Base-by-base conservation (phyloP, 2,329 filamentous ascomycete species). In the Alternaria tenuissima region DNA sequence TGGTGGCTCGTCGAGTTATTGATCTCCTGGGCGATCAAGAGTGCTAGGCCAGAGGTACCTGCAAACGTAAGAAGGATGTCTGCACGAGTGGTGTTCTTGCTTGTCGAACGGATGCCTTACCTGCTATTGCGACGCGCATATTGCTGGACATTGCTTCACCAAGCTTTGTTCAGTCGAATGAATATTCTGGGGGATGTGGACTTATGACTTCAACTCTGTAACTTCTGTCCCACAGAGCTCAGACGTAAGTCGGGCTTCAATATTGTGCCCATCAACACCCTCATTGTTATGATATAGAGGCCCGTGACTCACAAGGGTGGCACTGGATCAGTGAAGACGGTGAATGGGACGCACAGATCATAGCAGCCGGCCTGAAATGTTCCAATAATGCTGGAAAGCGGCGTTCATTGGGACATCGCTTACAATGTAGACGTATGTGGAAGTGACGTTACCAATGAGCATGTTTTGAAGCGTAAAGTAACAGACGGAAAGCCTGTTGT, bases 1-100 rank as follows among this genome's bases (percentile, higher is more conserved):
- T 88, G 85, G 76, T 93, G 88, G 47, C 86, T 87, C 36, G 87
- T 90, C 53, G 87, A 83, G 26, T 81, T 78, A 30, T 86, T 84
- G 32, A 93, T 83, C 69, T 86, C 84, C 57, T 86, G 83, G 16
- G 84, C 85, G 61, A 89, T 84, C 34, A 84, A 79, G 61, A 84
- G 82, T 55, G 86, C 86, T 55, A 90, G 79, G 53, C 86, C 86
- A 64, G 86, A 85, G 52, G 84, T 87, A 42, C 87, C 87, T 63
- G 34, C 24, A 18, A 24, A 22, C 42, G 34, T 49, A 39, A 14
- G 14, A 48, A 28, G 22, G 9, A 18, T 2, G 28, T 49, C 36
- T 47, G 51, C 22, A 11, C 4, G 6, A 53, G 16, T 52, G 24
- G 22, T 16, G 26, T 20, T 20, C 24, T 47, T 14, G n/a, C 32